These are phyloP conservation scores for Marasmius tenuissimus DNA, from an alignment of 1,284 basidiomycete genomes.

Conservation along the genomic window DNA sequence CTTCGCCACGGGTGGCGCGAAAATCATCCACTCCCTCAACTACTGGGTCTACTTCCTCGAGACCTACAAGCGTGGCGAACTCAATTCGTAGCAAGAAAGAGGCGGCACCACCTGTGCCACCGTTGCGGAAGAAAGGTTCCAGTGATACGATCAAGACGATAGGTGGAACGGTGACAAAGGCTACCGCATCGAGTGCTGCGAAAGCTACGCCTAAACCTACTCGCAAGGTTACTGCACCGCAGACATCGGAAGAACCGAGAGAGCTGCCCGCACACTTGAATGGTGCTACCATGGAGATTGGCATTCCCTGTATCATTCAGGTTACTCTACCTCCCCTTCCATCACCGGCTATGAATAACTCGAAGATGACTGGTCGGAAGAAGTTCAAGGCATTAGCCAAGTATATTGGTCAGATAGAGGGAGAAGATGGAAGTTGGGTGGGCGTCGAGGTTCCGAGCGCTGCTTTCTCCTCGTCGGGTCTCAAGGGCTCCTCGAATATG, in stretches of 20 bases:
- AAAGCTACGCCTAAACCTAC: slow-evolving; percentile 5
- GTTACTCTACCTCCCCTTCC: slow-evolving; percentile 41
- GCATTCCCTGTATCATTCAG: slow-evolving; percentile 90
- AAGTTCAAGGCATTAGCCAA: slow-evolving; percentile 85
- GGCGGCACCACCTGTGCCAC: slow-evolving; percentile 12
- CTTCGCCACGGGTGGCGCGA: not conserved
- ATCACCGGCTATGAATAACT: not conserved
- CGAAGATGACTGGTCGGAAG: slow-evolving; percentile 38
- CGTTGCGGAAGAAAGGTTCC: slow-evolving; percentile 42
- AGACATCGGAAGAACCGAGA: not conserved
- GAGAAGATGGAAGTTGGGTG: slow-evolving; percentile 84
- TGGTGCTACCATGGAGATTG: slow-evolving; percentile 80
- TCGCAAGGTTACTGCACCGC: not conserved
- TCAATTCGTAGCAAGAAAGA: slow-evolving; percentile 2
- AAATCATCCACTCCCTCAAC: not conserved
- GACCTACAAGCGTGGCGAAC: slow-evolving; percentile 1
- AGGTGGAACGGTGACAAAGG: slow-evolving; percentile 3
- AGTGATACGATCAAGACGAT: slow-evolving; percentile 38
- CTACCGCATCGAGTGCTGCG: not conserved
- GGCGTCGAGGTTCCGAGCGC: slow-evolving; percentile 80
- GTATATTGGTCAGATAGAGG: slow-evolving; percentile 84
- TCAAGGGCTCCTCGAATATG: not conserved
- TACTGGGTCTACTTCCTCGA: not conserved
- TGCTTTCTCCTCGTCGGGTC: not conserved
- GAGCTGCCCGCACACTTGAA: slow-evolving; percentile 29